Conservation (phyloP, 1,284 basidiomycete species). For the Ganoderma sinense region DNA sequence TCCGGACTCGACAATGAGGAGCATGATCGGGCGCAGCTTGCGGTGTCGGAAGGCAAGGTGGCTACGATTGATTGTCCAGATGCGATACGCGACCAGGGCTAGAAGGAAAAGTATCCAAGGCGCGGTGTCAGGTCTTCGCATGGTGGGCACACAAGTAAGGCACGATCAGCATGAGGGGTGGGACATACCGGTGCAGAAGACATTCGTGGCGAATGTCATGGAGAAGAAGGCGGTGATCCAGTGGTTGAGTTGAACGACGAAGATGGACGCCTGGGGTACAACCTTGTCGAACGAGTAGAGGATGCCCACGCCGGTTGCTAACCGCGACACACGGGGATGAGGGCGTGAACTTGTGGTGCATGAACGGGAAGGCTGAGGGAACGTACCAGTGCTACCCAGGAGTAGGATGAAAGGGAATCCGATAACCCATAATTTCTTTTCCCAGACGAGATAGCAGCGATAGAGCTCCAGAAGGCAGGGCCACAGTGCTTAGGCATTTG, state of each 20-base stretch:
- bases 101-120: neutral
- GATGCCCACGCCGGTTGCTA: slow-evolving; percentile 25
- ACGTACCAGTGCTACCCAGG: slow-evolving; percentile 23
- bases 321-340: neutral
- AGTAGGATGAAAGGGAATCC: slow-evolving; percentile 23
- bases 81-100: slow-evolving; percentile 39
- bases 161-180: neutral
- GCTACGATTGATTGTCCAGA: slow-evolving; percentile 43
- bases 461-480: slow-evolving; percentile 17
- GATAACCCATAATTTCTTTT: slow-evolving; percentile 11
- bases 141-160: too few species aligned
- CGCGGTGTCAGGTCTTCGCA: neutral
- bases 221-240: slow-evolving; percentile 47
- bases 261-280: slow-evolving; percentile 30
- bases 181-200: slow-evolving; percentile 38
- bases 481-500: neutral
- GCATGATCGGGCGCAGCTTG: slow-evolving; percentile 40
- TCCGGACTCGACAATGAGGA: slow-evolving; percentile 50
- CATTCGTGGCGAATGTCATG: slow-evolving; percentile 45
- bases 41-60: slow-evolving; percentile 21
- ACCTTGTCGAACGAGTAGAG: slow-evolving; percentile 24
- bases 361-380: neutral
- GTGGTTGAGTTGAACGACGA: slow-evolving; percentile 34
- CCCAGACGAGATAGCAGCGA: slow-evolving; percentile 27
- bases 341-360: neutral